phyloP scores from a whole-genome alignment of 495 filamentous ascomycete species.

The Lindgomyces ingoldianus region DNA sequence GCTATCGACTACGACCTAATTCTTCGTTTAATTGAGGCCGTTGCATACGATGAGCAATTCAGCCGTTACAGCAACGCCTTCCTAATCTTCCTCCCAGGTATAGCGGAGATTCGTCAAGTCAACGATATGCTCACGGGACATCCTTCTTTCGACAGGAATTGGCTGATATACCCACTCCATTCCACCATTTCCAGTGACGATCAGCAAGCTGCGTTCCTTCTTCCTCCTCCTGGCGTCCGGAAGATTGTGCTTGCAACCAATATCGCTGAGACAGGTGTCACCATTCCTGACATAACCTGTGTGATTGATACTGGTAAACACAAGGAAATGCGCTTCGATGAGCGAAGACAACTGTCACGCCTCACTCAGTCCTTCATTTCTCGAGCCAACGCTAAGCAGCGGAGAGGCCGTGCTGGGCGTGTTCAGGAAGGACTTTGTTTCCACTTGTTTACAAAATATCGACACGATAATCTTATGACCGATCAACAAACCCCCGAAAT shows the following conservation, averaged over 20 bases:
- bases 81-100: constrained; percentile 89
- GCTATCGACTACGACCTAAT: constrained; percentile 83
- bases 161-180: constrained; percentile 85
- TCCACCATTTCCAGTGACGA: constrained; percentile 96
- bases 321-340: constrained; percentile 95
- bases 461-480: constrained; percentile 77
- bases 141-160: constrained; percentile 64
- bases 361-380: constrained; percentile 93
- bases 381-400: constrained; percentile 88
- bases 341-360: constrained; percentile 83
- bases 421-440: constrained; percentile 93
- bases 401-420: constrained; percentile 91
- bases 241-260: constrained; percentile 97
- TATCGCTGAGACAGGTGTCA: constrained; percentile 96
- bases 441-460: constrained; percentile 85
- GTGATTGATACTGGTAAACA: constrained; percentile 95
- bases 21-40: constrained; percentile 66
- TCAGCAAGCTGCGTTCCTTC: constrained; percentile 84
- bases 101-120: constrained; percentile 85
- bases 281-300: constrained; percentile 93
- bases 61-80: constrained; percentile 80
- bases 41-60: constrained; percentile 67
- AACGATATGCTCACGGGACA: constrained; percentile 79
- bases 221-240: constrained; percentile 75
- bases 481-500: constrained; percentile 96